These are phyloP conservation scores for Tephrocybe sp. DNA, from an alignment of 768 basidiomycete genomes.

Conservation along the genomic window DNA sequence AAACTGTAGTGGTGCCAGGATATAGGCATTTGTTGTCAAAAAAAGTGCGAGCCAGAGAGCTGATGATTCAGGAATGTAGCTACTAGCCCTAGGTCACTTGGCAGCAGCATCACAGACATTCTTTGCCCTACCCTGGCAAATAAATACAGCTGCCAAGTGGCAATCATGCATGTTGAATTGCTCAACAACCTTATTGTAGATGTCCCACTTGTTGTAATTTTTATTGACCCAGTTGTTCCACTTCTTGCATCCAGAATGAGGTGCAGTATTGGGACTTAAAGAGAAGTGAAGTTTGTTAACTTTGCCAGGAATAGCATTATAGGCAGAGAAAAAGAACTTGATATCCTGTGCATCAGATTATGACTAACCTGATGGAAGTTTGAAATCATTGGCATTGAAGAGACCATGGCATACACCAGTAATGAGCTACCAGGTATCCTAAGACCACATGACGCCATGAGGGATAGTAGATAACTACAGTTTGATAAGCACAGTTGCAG, in stretches of 20 bases:
- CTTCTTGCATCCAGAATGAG: slow-evolving; percentile 12
- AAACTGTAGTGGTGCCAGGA: background rate
- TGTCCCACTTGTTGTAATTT: slow-evolving; percentile 9
- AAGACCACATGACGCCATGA: slow-evolving; percentile 18
- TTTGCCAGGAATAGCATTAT: background rate
- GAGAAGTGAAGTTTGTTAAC: background rate
- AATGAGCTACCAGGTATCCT: slow-evolving; percentile 17
- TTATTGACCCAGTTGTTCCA: slow-evolving; percentile 14
- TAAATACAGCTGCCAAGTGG: slow-evolving; percentile 3
- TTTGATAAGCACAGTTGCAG: too few species aligned
- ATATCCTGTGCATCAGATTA: slow-evolving; percentile 11
- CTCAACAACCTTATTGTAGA: slow-evolving; percentile 11
- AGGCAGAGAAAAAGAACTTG: slow-evolving; percentile 15
- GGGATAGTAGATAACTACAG: too few species aligned
- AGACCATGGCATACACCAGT: slow-evolving; percentile 22
- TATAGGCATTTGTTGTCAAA: background rate
- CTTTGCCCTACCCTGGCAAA: background rate
- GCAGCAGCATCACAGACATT: background rate
- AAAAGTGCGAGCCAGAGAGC: background rate
- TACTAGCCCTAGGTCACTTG: background rate
- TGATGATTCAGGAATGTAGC: background rate
- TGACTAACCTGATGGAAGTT: slow-evolving; percentile 19
- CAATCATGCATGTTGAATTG: slow-evolving; percentile 5
- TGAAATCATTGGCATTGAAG: slow-evolving; percentile 19
- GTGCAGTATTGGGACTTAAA: background rate